phyloP scores from a whole-genome alignment of 2,329 filamentous ascomycete genomes.

The Diaporthe vaccinii region DNA sequence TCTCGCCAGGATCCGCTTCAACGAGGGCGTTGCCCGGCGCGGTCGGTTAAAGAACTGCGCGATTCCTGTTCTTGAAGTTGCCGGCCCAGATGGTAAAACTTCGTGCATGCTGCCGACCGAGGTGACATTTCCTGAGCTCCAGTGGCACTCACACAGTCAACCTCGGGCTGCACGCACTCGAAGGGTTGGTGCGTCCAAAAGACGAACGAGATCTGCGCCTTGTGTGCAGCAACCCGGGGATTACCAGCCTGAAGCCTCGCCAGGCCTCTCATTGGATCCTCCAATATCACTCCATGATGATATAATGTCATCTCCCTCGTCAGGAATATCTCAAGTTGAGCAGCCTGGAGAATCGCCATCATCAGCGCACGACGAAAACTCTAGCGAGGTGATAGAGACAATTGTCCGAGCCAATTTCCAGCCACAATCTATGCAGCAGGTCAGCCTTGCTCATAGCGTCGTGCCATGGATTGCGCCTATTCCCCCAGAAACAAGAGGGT shows the following conservation, averaged over 20 bases:
- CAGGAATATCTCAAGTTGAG: background rate
- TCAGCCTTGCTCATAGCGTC: background rate
- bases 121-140: conserved; percentile 1
- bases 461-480: background rate
- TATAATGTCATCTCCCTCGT: background rate
- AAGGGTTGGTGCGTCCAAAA: background rate
- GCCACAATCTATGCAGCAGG: background rate
- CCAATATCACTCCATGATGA: too few species aligned
- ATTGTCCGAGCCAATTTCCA: background rate
- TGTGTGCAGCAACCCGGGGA: background rate
- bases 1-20: conserved; percentile 19
- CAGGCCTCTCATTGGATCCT: background rate
- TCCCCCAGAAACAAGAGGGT: background rate
- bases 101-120: background rate
- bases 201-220: background rate
- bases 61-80: background rate
- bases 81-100: background rate
- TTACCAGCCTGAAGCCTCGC: background rate
- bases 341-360: background rate
- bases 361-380: background rate
- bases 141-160: background rate
- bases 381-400: background rate
- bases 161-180: background rate
- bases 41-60: conserved; percentile 16
- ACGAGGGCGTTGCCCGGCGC: conserved; percentile 14